Evolutionary conservation across 805 yeast genomes (phyloP), one percentile per base, ranked within the genome.

Genomic region (Hanseniaspora mollemarum): DNA sequence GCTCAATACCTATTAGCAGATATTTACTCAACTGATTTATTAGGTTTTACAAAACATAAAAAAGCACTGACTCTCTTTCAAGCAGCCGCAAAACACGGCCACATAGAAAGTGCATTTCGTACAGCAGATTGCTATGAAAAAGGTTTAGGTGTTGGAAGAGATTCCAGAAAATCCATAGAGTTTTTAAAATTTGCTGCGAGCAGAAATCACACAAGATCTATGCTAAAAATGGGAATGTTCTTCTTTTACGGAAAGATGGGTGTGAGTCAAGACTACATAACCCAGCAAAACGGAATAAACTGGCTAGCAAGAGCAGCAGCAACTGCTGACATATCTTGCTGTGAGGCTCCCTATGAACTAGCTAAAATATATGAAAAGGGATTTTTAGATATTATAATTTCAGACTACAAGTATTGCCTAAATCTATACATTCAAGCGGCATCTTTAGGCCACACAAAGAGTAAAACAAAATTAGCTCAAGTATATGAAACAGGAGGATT

Each of bases 1-100:
- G 94, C 97, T 0, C 97, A 92, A 64, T 92, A 90, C 61, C 71
- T 88, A 25, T 68, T 92, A 28, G 98, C 80, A n/a, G 97, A 90
- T 65, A 87, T 90, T 0, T 81, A 81, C 63, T 75, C 88, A 12
- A 80, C 90, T 1, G 94, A 95, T 2, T 86, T 85, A 0, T 72
- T 87, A 51, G 92, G 88, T 1, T 84, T 83, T 62, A 71, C 81
- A 10, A 95, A 88, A 46, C 74, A 81, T 58, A 77, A 75, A 55
- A 88, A 84, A 56, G 83, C 96, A 1, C 81, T 86, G 58, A 57
- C 64, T 1, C 73, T 85, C 51, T 92, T 92, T 63, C 87, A 82
- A 61, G 71, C 84, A 32, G 95, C 97, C 6, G 96, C 96, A 2
- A 90, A 92, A 62, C 90, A 86, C 58, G 92, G 90, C 25, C 97